Percentiles rank a stretch among this genome's conserved stretches.
Conservation (phyloP, 106 monocot genomes). For the Agapanthus africanus region DNA sequence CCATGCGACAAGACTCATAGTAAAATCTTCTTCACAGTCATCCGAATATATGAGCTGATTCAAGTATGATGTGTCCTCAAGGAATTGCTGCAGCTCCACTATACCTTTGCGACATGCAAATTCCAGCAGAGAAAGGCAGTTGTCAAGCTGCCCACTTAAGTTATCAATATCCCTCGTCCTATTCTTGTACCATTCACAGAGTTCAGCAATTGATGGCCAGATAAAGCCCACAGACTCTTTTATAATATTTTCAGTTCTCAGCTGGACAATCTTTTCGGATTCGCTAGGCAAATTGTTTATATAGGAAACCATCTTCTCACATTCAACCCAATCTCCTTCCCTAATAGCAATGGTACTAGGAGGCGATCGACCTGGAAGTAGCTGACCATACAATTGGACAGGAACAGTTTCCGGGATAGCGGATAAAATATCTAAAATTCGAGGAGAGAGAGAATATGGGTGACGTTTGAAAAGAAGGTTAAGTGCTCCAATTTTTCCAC, state of each 20-base stretch:
- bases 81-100: constrained; percentile 47
- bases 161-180: constrained; percentile 83
- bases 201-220: constrained; percentile 70
- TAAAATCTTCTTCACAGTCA: constrained; percentile 43
- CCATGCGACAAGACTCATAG: constrained; percentile 61
- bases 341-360: constrained; percentile 38
- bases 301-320: constrained; percentile 50
- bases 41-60: constrained; percentile 65
- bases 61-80: constrained; percentile 69
- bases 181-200: constrained; percentile 73
- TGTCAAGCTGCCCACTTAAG: constrained; percentile 88
- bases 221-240: constrained; percentile 40
- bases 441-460: constrained; percentile 62
- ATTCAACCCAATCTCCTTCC: constrained; percentile 91
- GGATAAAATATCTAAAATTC: constrained; percentile 54
- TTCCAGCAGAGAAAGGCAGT: constrained; percentile 65
- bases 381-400: constrained; percentile 78
- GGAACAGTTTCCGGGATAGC: constrained; percentile 90
- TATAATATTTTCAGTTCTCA: constrained; percentile 62
- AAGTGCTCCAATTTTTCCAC: constrained; percentile 91
- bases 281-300: constrained; percentile 25
- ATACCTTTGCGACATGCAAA: constrained; percentile 70
- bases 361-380: constrained; percentile 70
- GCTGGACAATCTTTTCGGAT: constrained; percentile 26
- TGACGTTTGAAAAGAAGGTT: constrained; percentile 93